These are phyloP conservation scores for Brassica hybrid DNA, from an alignment of 441 rosid genomes.

Conservation along the genomic window DNA sequence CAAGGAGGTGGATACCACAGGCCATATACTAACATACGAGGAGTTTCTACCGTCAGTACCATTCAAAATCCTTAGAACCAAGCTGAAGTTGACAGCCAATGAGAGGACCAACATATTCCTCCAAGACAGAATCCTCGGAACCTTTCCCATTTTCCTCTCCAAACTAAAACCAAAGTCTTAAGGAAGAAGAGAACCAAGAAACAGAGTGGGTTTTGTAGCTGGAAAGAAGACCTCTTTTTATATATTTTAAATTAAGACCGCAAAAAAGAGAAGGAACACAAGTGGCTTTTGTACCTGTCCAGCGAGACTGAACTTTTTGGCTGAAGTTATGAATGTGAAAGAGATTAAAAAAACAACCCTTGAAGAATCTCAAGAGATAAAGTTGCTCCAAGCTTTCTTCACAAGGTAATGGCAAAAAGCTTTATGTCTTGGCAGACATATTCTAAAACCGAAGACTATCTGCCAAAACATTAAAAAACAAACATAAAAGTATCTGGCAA, in stretches of 20 bases:
- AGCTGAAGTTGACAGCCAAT: slow-evolving; percentile 66
- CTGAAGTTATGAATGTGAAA: slow-evolving; percentile 9
- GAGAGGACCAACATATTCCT: slow-evolving; percentile 70
- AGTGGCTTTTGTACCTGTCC: slow-evolving; percentile 31
- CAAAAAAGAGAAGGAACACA: not conserved
- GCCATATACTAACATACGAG: slow-evolving; percentile 18
- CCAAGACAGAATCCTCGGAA: slow-evolving; percentile 49
- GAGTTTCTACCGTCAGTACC: slow-evolving; percentile 24
- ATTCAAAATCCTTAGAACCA: slow-evolving; percentile 53
- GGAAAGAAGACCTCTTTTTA: slow-evolving; percentile 3
- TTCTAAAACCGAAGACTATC: slow-evolving; percentile 14
- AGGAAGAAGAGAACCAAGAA: slow-evolving; percentile 11
- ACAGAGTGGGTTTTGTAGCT: slow-evolving; percentile 27
- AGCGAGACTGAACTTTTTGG: slow-evolving; percentile 22
- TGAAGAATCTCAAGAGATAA: slow-evolving; percentile 39
- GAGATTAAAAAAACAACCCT: slow-evolving; percentile 15
- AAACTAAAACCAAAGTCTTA: slow-evolving; percentile 9
- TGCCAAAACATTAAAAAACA: not conserved
- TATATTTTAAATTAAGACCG: not conserved
- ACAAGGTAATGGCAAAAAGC: slow-evolving; percentile 19
- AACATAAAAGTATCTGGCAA: slow-evolving; percentile 1
- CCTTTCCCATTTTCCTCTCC: slow-evolving; percentile 47
- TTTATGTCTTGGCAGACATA: slow-evolving; percentile 13
- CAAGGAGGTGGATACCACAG: slow-evolving; percentile 16
- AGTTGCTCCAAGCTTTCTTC: slow-evolving; percentile 22